These are phyloP conservation scores for Cornus controversa DNA, from an alignment of 148 eudicot genomes.

Conservation along the genomic window DNA sequence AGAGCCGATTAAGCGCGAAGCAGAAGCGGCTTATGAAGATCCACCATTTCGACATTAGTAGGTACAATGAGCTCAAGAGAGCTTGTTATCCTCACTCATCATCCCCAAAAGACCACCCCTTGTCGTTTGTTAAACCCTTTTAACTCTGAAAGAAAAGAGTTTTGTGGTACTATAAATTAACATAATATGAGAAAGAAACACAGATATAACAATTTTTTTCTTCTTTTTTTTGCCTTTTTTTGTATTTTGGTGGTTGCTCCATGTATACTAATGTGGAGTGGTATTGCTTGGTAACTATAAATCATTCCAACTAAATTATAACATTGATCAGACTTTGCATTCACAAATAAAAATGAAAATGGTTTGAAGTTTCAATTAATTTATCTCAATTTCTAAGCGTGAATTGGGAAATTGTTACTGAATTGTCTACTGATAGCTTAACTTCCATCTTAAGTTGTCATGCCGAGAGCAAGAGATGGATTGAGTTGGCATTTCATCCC, in stretches of 20 bases:
- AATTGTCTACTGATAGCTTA: too few species aligned
- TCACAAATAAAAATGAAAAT: neutral
- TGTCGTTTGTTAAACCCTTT: neutral
- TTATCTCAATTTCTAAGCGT: too few species aligned
- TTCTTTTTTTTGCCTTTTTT: neutral
- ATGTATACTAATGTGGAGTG: neutral
- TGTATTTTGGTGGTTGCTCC: neutral
- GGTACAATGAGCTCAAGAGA: slow-evolving; percentile 58
- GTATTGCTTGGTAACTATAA: neutral
- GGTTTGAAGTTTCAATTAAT: too few species aligned
- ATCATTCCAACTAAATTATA: neutral
- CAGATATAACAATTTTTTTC: neutral
- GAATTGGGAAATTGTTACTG: too few species aligned
- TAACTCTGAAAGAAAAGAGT: too few species aligned
- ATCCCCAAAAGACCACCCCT: neutral
- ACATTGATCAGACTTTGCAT: neutral
- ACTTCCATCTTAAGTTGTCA: too few species aligned
- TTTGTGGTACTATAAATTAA: too few species aligned
- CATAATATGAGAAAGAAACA: neutral
- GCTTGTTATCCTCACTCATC: slow-evolving; percentile 34
- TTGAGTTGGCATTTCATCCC: too few species aligned
- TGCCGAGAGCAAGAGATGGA: too few species aligned
- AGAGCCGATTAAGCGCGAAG: slow-evolving; percentile 74
- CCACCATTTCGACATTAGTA: slow-evolving; percentile 45
- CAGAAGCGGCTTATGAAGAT: slow-evolving; percentile 52